Percentiles rank a stretch among this genome's conserved stretches.
Evolutionary conservation across 1,284 basidiomycete genomes (phyloP).

Genomic region (Xerocomus amazonicus): DNA sequence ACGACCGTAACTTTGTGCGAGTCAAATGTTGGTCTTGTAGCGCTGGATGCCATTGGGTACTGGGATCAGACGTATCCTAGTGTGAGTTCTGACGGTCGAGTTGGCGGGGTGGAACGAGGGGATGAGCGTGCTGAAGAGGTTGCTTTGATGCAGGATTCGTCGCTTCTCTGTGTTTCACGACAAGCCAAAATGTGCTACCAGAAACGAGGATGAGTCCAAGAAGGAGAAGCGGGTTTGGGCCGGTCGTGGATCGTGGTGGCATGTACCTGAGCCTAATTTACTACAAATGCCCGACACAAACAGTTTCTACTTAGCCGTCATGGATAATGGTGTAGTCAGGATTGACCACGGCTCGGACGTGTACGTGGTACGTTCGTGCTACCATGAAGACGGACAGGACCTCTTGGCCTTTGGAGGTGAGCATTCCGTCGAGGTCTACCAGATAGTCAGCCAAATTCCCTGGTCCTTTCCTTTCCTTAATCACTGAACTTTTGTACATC

Average conservation of each 20-base stretch:
- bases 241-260: constrained; percentile 13
- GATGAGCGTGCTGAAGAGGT: constrained; percentile 61
- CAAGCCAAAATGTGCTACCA: constrained; percentile 52
- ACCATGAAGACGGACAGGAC: constrained; percentile 60
- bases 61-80: constrained; percentile 12
- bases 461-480: constrained; percentile 4
- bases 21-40: constrained; percentile 58
- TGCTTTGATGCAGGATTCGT: constrained; percentile 59
- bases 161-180: constrained; percentile 54
- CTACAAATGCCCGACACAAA: not conserved
- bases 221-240: constrained; percentile 63
- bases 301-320: constrained; percentile 1
- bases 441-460: constrained; percentile 45
- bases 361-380: constrained; percentile 57
- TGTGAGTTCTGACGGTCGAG: constrained; percentile 8
- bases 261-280: constrained; percentile 11
- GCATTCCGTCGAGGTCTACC: constrained; percentile 65
- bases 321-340: constrained; percentile 47
- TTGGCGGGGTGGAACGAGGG: constrained; percentile 61
- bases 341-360: constrained; percentile 57
- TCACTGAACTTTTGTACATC: constrained; percentile 9
- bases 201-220: constrained; percentile 53
- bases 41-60: constrained; percentile 17
- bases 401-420: constrained; percentile 69
- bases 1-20: constrained; percentile 79